Conservation (phyloP, 179 eudicot species). For the Camellia oleifera region DNA sequence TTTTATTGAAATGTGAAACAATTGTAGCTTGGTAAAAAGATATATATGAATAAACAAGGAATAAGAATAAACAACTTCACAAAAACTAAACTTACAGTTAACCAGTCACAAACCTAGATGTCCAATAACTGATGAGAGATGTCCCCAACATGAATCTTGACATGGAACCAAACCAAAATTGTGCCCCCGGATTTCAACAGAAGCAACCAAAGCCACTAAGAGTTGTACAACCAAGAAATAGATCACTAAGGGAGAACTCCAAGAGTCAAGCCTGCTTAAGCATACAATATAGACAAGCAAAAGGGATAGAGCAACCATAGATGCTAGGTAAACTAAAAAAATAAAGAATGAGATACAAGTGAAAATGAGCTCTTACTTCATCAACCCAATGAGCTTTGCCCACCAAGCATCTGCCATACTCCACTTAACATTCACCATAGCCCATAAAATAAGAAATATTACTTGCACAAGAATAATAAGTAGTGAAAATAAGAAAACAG, state of each 20-base stretch:
- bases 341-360: background rate
- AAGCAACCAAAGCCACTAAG: conserved; percentile 54
- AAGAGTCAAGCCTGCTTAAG: conserved; percentile 58
- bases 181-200: conserved; percentile 48
- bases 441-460: conserved; percentile 47
- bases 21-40: background rate
- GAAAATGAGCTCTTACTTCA: conserved; percentile 44
- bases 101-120: conserved; percentile 52
- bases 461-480: conserved; percentile 56
- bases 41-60: background rate
- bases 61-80: background rate
- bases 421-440: conserved; percentile 48
- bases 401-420: conserved; percentile 53
- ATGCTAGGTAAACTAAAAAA: background rate
- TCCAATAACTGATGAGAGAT: conserved; percentile 42
- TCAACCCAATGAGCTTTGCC: conserved; percentile 71
- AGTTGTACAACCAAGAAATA: conserved; percentile 57
- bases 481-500: conserved; percentile 56
- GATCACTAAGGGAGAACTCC: conserved; percentile 58
- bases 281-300: conserved; percentile 2
- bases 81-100: background rate
- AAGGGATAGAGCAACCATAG: background rate
- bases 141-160: conserved; percentile 60
- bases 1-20: background rate
- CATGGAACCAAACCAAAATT: conserved; percentile 39